phyloP scores from a whole-genome alignment of 768 basidiomycete species.

The Rhizopogon roseolus region DNA sequence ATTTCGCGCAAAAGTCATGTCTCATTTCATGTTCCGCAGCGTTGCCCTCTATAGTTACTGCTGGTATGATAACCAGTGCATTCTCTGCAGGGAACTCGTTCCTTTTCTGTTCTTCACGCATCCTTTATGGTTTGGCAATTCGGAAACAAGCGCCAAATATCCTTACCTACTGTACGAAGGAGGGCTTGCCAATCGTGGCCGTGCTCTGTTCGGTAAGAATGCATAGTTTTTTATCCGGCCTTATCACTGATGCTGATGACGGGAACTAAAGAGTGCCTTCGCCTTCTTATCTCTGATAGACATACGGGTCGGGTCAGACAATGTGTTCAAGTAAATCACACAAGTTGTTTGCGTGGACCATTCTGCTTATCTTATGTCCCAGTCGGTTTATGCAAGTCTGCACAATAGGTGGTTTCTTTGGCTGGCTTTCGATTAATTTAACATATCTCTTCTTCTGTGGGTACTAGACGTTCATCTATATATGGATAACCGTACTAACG shows the following conservation, averaged over 20 bases:
- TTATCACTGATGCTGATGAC: neutral
- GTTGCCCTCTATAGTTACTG: slow-evolving; percentile 67
- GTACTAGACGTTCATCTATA: slow-evolving; percentile 14
- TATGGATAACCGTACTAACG: neutral
- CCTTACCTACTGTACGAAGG: slow-evolving; percentile 40
- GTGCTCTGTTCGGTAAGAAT: slow-evolving; percentile 22
- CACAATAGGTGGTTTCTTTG: slow-evolving; percentile 59
- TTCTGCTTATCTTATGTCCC: neutral
- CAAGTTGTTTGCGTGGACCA: neutral
- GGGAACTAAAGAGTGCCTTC: slow-evolving; percentile 29
- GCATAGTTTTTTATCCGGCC: slow-evolving; percentile 1
- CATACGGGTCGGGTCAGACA: slow-evolving; percentile 45
- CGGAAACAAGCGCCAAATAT: slow-evolving; percentile 44
- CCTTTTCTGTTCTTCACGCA: slow-evolving; percentile 48
- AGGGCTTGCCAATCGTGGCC: slow-evolving; percentile 41
- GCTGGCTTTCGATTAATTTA: slow-evolving; percentile 61
- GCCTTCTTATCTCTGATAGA: slow-evolving; percentile 57
- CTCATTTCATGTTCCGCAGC: slow-evolving; percentile 20
- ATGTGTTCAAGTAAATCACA: slow-evolving; percentile 13
- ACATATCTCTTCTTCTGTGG: slow-evolving; percentile 66
- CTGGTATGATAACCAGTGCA: slow-evolving; percentile 63
- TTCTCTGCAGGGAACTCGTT: slow-evolving; percentile 68
- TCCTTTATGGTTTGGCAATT: slow-evolving; percentile 37
- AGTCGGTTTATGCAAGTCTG: slow-evolving; percentile 66
- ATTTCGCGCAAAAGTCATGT: slow-evolving; percentile 4